Evolutionary conservation across 2,329 filamentous ascomycete genomes (phyloP).

Genomic region (Diplodia mutila): DNA sequence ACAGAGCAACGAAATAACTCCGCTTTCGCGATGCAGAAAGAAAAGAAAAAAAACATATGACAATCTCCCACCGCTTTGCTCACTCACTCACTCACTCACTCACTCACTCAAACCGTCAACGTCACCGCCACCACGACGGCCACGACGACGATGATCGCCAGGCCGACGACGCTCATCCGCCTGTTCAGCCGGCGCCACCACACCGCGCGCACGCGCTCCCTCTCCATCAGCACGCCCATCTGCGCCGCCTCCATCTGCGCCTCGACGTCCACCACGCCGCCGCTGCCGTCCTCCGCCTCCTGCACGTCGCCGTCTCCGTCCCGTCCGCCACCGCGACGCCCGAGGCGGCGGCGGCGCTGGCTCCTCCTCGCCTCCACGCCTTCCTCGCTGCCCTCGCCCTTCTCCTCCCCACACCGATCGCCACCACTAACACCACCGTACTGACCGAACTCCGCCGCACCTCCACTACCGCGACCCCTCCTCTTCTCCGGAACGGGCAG

Average conservation of each 20-base stretch:
- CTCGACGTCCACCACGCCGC: constrained; percentile 6
- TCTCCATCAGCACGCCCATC: background rate
- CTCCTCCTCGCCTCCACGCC: background rate
- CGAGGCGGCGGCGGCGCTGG: background rate
- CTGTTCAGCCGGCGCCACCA: constrained; percentile 22
- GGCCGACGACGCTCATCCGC: constrained; percentile 9
- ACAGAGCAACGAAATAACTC: background rate
- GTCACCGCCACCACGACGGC: constrained; percentile 9
- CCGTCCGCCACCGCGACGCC: too few species aligned
- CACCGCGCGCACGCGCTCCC: background rate
- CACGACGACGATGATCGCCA: constrained; percentile 9
- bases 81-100: background rate
- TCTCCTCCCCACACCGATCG: background rate
- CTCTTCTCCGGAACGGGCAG: constrained; percentile 1
- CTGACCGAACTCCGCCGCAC: too few species aligned
- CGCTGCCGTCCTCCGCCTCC: background rate
- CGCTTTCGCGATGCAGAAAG: background rate
- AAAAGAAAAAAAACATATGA: background rate
- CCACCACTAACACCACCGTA: too few species aligned
- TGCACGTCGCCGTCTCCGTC: background rate
- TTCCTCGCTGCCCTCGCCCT: background rate
- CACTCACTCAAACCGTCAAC: background rate
- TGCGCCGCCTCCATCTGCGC: background rate
- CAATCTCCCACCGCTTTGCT: background rate
- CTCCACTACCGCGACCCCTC: background rate